phyloP scores from a whole-genome alignment of 495 filamentous ascomycete genomes.

The Lasiosphaeria ovina region DNA sequence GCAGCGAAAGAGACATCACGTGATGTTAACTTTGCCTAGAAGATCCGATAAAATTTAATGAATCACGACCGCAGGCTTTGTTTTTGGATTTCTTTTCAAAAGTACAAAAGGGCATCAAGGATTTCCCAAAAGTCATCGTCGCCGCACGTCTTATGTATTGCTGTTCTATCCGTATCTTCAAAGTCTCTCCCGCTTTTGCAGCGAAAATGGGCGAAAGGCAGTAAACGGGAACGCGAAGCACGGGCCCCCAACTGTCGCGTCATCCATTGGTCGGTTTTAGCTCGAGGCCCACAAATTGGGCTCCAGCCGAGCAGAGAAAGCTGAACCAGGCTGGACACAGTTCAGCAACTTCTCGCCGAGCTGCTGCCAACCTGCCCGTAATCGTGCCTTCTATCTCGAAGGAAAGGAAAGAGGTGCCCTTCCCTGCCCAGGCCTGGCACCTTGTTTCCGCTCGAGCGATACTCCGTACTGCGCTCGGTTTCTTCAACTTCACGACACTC shows the following conservation, averaged over 20 bases:
- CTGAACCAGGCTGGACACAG: background rate
- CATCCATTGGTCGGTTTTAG: conserved; percentile 10
- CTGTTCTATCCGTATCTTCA: too few species aligned
- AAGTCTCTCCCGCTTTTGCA: background rate
- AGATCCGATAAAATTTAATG: too few species aligned
- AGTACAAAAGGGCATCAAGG: too few species aligned
- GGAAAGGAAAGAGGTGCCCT: conserved; percentile 14
- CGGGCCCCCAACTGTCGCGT: conserved; percentile 9
- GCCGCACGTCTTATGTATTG: too few species aligned
- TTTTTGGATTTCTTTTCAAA: too few species aligned
- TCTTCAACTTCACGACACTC: conserved; percentile 8
- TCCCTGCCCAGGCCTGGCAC: conserved; percentile 6
- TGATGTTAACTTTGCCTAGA: conserved; percentile 3
- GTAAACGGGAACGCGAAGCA: conserved; percentile 2
- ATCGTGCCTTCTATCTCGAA: conserved; percentile 13
- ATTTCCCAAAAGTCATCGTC: too few species aligned
- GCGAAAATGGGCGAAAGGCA: background rate
- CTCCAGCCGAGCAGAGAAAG: conserved; percentile 12
- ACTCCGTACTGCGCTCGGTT: background rate
- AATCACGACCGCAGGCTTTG: too few species aligned
- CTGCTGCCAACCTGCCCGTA: conserved; percentile 7
- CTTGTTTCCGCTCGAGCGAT: conserved; percentile 5
- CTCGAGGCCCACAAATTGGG: conserved; percentile 16
- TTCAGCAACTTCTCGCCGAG: conserved; percentile 16
- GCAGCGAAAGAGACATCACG: conserved; percentile 19